A percentile compares a stretch with the other conserved stretches of the same genome.
phyloP scores from a whole-genome alignment of 2,329 filamentous ascomycete genomes.

The Purpureocillium takamizusanense region DNA sequence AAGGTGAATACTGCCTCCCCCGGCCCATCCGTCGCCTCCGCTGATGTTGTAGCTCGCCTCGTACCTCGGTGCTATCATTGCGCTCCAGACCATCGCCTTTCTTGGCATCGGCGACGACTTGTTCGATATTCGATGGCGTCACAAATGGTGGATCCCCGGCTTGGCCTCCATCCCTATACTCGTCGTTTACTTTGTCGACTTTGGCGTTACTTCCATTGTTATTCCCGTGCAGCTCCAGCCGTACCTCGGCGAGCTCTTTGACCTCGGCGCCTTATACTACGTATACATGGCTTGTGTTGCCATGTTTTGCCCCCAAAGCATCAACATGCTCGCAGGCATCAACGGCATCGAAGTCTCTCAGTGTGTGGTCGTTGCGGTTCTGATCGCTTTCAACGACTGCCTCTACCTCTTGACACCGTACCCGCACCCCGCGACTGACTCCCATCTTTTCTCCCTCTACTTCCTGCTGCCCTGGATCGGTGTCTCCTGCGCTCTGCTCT shows the following conservation, averaged over 20 bases:
- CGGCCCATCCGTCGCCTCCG: neutral
- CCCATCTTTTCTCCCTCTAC: conserved; percentile 92
- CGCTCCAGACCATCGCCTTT: conserved; percentile 81
- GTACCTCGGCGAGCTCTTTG: conserved; percentile 76
- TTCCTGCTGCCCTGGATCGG: conserved; percentile 90
- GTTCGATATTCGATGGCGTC: conserved; percentile 96
- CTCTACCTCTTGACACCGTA: conserved; percentile 79
- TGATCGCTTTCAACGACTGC: conserved; percentile 78
- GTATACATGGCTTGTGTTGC: conserved; percentile 92
- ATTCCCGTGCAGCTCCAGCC: conserved; percentile 77
- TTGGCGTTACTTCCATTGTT: conserved; percentile 91
- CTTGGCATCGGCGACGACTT: conserved; percentile 92
- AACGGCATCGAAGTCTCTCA: conserved; percentile 97
- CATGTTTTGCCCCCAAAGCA: conserved; percentile 97
- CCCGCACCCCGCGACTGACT: conserved; percentile 89
- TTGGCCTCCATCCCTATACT: conserved; percentile 89
- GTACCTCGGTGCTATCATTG: conserved; percentile 88
- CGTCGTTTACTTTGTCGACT: conserved; percentile 96
- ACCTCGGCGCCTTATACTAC: conserved; percentile 82
- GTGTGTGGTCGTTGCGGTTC: conserved; percentile 77
- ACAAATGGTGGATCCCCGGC: conserved; percentile 96
- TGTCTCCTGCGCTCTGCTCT: conserved; percentile 76
- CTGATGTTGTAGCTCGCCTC: conserved; percentile 63
- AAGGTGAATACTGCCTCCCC: conserved; percentile 50
- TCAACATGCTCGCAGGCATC: conserved; percentile 99